Evolutionary conservation across 2,329 filamentous ascomycete genomes (phyloP).

Genomic region (Lecanicillium sp.): DNA sequence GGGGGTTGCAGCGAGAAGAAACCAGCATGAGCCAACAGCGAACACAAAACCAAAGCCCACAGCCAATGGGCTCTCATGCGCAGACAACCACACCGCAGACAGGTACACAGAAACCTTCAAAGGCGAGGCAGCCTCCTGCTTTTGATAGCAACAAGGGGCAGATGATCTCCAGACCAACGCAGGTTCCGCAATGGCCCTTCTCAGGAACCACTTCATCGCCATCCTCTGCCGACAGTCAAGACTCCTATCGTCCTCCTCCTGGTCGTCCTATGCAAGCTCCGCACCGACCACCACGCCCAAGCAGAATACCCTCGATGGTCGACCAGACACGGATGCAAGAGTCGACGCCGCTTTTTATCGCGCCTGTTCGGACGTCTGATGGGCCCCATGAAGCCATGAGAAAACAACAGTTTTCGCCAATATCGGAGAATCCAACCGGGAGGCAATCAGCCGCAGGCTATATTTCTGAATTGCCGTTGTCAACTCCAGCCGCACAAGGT

Average conservation of each 20-base stretch:
- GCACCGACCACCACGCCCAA: slow-evolving; percentile 52
- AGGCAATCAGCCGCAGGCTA: slow-evolving; percentile 38
- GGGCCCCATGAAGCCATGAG: slow-evolving; percentile 22
- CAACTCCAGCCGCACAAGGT: slow-evolving; percentile 19
- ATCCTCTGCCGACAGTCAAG: slow-evolving; percentile 21
- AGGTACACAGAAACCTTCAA: too few species aligned
- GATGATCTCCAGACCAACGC: slow-evolving; percentile 46
- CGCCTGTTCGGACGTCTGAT: slow-evolving; percentile 23
- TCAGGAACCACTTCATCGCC: slow-evolving; percentile 29
- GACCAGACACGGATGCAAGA: slow-evolving; percentile 50
- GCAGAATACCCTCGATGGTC: slow-evolving; percentile 50
- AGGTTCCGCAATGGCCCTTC: slow-evolving; percentile 48
- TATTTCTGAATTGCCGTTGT: slow-evolving; percentile 52
- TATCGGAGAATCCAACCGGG: slow-evolving; percentile 14
- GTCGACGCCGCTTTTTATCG: slow-evolving; percentile 42
- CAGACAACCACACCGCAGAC: too few species aligned
- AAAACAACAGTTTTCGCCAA: not conserved
- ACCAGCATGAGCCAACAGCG: too few species aligned
- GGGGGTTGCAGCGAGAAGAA: not conserved
- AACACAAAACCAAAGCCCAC: too few species aligned
- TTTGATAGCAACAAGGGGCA: slow-evolving; percentile 18
- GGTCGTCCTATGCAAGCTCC: slow-evolving; percentile 42
- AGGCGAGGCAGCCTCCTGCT: not conserved
- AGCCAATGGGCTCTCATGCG: too few species aligned
- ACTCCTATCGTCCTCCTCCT: slow-evolving; percentile 43